These are phyloP conservation scores for Serendipita sp. DNA, from an alignment of 768 basidiomycete species.

Conservation along the genomic window DNA sequence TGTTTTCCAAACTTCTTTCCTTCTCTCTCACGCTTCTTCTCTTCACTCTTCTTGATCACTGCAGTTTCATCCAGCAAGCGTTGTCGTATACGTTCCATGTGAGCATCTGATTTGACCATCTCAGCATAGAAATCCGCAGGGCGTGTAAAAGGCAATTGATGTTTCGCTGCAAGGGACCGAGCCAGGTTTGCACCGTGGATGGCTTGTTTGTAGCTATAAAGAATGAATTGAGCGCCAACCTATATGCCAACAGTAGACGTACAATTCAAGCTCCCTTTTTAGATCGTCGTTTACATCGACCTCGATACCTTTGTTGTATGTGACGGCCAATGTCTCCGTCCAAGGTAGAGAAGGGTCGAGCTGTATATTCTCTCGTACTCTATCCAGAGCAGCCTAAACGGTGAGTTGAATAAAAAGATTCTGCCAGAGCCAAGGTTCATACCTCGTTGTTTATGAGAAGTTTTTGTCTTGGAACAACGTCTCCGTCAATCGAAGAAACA, in stretches of 20 bases:
- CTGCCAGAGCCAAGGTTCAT: conserved; percentile 14
- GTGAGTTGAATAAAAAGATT: too few relatives aligned
- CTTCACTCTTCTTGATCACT: conserved; percentile 78
- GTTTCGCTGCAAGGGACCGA: conserved; percentile 56
- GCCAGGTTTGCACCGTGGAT: conserved; percentile 68
- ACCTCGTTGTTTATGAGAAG: conserved; percentile 71
- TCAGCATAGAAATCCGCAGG: conserved; percentile 94
- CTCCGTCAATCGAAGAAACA: conserved; percentile 47
- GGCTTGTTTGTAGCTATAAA: conserved; percentile 82
- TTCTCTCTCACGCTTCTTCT: conserved; percentile 79
- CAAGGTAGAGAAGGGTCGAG: conserved; percentile 61
- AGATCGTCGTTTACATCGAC: conserved; percentile 78
- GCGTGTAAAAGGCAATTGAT: conserved; percentile 73
- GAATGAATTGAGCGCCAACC: not conserved
- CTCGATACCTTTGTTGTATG: conserved; percentile 56
- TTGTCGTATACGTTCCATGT: conserved; percentile 94
- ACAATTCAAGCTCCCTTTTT: conserved; percentile 93
- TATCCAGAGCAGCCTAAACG: conserved; percentile 52
- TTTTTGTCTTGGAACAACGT: conserved; percentile 68
- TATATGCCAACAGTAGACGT: conserved; percentile 19
- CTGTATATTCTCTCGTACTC: conserved; percentile 62
- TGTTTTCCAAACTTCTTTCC: conserved; percentile 98
- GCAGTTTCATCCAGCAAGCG: conserved; percentile 77
- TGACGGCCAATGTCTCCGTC: conserved; percentile 65
- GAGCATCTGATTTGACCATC: conserved; percentile 93